Evolutionary conservation across 495 filamentous ascomycete genomes (phyloP), one percentile per base, ranked within the genome.

Genomic region (Chaetomium fimeti): DNA sequence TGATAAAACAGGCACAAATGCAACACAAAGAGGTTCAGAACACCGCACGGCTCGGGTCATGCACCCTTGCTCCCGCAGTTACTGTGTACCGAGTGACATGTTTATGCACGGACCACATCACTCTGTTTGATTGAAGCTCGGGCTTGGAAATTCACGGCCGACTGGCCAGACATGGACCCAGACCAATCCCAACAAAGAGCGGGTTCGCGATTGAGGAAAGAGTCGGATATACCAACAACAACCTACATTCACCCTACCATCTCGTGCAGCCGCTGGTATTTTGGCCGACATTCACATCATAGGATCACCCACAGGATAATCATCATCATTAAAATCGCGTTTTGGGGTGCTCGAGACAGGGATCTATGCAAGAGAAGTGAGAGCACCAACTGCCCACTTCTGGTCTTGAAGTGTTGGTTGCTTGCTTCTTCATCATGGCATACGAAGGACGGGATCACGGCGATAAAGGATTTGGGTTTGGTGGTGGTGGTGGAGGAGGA

Each of bases 361-460:
- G 51, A 22, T 42, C 22, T 36, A 53, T 52, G 48, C 48, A 52
- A 15, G 2, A 20, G 60, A 40, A 15, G 53, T 63, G 27, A 40
- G 9, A 22, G 53, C 53, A 24, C 13, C 51, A 22, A 47, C 12
- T 22, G 22, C 38, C 20, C 25, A 42, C 29, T 24, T 36, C 32
- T 12, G 3, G 20, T 5, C 42, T 47, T 47, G 24, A 22, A 15
- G 32, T 36, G 32, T 36, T 8, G 12, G 36, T 36, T n/a, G n/a
- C 20, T 18, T 24, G 43, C 28, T 53, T 8, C 20, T 20, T 51
- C 42, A 70, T 56, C 57, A 81, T 81, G 79, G 71, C 79, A 59
- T 79, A 78, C 67, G 79, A 80, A 48, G 70, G 76, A 36, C 72
- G 78, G 20, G 79, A 79, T 52, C 69, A 78, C 66, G 73, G 65